Base-by-base conservation (phyloP, 495 filamentous ascomycete species). In the Neurospora discreta region DNA sequence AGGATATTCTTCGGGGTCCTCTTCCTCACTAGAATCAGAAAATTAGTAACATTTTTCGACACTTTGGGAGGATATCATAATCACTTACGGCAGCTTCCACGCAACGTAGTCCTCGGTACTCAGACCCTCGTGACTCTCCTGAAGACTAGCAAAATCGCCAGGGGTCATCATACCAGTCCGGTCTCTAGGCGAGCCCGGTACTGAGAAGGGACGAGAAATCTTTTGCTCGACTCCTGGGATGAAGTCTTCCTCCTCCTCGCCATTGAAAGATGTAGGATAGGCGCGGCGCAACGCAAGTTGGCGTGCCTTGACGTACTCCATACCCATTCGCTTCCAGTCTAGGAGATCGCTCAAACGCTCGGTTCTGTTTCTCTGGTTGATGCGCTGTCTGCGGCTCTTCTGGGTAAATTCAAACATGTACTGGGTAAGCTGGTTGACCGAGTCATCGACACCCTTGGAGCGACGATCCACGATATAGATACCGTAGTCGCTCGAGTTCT, bases 261-360 rank as follows among this genome's bases (percentile, higher is more conserved):
- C 90, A 39, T 88, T 88, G 76, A 97, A 99, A 0, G 92, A 94
- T 20, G 84, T 84, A 33, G 95, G 95, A 76, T 98, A 99, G 30
- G 95, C 95, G 86, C 95, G 88, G 71, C 95, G 85, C 73, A 99
- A 83, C 16, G 95, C 95, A 72, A 99, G 81, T 81, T 98, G 96
- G 42, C 95, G 89, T 41, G 95, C 95, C 83, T 99, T 99, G 82
- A 97, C 92, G 75, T 99, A 99, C 81, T 99, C 95, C 91, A 98
- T 89, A 13, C 95, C 95, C 95, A 99, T 99, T 46, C 95, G 87
- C 86, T 99, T 99, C 95, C 95, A 99, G 81, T 99, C 95, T 67
- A 99, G 84, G 39, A 99, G 85, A 79, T 99, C 95, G 75, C 93
- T 96, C 68, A 99, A 83, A 30, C 95, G 89, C 83, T 99, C 95